Evolutionary conservation across 345 rosid genomes (phyloP).

Genomic region (Eucalyptus tenuipes): DNA sequence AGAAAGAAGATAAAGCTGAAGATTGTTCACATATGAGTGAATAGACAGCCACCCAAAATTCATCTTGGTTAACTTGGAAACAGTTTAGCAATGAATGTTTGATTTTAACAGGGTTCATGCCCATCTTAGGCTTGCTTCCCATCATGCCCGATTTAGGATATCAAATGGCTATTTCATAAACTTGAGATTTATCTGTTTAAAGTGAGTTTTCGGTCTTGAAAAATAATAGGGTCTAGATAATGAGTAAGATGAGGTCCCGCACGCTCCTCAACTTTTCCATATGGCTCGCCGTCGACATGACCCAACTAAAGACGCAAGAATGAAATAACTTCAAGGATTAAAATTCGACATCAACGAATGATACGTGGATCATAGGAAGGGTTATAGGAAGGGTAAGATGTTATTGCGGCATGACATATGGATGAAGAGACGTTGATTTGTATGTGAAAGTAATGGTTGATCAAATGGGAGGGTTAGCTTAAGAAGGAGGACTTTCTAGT

Average conservation of each 20-base stretch:
- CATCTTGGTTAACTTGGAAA: neutral
- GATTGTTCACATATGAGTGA: neutral
- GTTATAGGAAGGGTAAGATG: neutral
- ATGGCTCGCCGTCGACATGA: neutral
- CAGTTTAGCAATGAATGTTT: no score
- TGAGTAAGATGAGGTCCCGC: neutral
- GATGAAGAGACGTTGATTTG: neutral
- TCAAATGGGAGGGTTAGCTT: conserved; percentile 8
- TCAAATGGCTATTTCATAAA: neutral
- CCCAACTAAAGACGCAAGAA: neutral
- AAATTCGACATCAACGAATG: neutral
- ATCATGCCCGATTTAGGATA: neutral
- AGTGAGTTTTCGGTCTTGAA: neutral
- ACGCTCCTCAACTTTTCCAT: neutral
- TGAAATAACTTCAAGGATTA: neutral
- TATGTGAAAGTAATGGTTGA: neutral
- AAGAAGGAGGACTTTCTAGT: neutral
- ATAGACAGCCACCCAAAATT: neutral
- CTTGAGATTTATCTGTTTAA: neutral
- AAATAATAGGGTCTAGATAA: neutral
- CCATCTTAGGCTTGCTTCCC: neutral
- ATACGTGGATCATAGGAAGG: neutral
- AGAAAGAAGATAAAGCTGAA: neutral
- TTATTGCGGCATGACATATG: neutral
- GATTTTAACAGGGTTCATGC: neutral